These are phyloP conservation scores for Globisporangium nagaii DNA, from an alignment of 352 stramenopile species.

Conservation along the genomic window DNA sequence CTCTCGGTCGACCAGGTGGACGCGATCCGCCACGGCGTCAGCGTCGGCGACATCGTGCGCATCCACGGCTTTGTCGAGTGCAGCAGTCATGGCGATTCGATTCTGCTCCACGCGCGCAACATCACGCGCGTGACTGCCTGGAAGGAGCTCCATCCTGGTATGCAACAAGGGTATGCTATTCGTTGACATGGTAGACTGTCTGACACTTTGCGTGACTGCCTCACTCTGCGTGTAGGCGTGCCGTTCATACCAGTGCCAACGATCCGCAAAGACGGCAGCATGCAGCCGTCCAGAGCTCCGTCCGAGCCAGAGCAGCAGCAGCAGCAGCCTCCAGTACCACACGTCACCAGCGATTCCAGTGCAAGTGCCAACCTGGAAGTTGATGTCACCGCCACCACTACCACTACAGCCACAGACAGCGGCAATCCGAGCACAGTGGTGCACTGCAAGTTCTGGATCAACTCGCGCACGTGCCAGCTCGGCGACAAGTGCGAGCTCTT, in stretches of 20 bases:
- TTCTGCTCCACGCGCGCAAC: conserved; percentile 43
- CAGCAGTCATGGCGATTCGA: conserved; percentile 5
- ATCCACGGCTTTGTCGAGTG: conserved; percentile 56
- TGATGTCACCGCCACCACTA: too few relatives aligned
- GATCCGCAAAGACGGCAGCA: conserved; percentile 13
- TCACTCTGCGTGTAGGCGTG: conserved; percentile 11
- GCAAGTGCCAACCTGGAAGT: background rate
- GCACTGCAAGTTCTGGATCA: conserved; percentile 85
- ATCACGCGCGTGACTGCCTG: conserved; percentile 36
- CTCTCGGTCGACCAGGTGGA: conserved; percentile 62
- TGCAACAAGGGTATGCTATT: background rate
- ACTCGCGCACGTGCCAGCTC: conserved; percentile 63
- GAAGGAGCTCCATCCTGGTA: conserved; percentile 46
- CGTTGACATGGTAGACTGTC: too few relatives aligned
- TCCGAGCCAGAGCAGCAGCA: background rate
- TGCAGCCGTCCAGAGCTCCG: background rate
- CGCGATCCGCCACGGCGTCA: conserved; percentile 50
- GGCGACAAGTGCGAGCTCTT: conserved; percentile 62
- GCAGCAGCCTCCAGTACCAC: background rate
- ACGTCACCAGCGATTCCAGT: conserved; percentile 1
- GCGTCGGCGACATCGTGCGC: conserved; percentile 63
- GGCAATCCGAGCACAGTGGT: background rate
- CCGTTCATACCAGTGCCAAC: conserved; percentile 58
- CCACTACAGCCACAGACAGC: background rate
- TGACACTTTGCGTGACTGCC: too few relatives aligned